Percentiles rank a stretch among this genome's conserved stretches.
Conservation (phyloP, 352 stramenopile species). For the Pythium aquatile region DNA sequence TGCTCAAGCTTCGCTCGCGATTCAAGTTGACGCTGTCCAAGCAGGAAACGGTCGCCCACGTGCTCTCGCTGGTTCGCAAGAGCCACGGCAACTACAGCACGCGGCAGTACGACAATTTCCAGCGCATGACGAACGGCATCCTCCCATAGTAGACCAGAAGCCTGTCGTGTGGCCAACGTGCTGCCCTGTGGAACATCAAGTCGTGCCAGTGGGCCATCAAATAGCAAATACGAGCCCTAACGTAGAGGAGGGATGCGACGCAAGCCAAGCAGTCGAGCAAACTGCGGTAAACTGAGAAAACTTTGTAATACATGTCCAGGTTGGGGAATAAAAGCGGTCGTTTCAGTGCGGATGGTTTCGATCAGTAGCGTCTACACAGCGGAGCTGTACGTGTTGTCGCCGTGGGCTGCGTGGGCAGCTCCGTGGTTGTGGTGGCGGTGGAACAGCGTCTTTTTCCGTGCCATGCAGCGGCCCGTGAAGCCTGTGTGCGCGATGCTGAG, state of each 20-base stretch:
- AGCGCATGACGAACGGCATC: slow-evolving; percentile 94
- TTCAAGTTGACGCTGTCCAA: slow-evolving; percentile 89
- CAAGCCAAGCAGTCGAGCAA: neutral
- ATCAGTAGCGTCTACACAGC: slow-evolving; percentile 16
- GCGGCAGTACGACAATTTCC: slow-evolving; percentile 93
- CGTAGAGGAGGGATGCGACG: neutral
- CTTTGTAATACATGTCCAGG: slow-evolving; percentile 9
- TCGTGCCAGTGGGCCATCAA: neutral
- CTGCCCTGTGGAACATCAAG: neutral
- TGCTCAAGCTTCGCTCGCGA: slow-evolving; percentile 81
- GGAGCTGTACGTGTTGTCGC: slow-evolving; percentile 12
- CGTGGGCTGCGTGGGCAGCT: neutral
- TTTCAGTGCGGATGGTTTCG: neutral
- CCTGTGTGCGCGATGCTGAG: slow-evolving; percentile 63
- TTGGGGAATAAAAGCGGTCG: neutral
- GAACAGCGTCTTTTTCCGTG: slow-evolving; percentile 22
- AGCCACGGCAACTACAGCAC: slow-evolving; percentile 94
- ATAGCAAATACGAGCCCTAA: slow-evolving; percentile 1
- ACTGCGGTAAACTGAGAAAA: slow-evolving; percentile 4
- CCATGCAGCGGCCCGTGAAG: slow-evolving; percentile 66
- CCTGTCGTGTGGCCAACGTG: neutral
- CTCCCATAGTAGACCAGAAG: slow-evolving; percentile 46
- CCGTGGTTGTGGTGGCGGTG: slow-evolving; percentile 7
- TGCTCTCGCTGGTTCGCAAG: slow-evolving; percentile 89
- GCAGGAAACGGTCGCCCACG: slow-evolving; percentile 88